phyloP scores from a whole-genome alignment of 2,329 filamentous ascomycete genomes.

The Plenodomus tracheiphilus region DNA sequence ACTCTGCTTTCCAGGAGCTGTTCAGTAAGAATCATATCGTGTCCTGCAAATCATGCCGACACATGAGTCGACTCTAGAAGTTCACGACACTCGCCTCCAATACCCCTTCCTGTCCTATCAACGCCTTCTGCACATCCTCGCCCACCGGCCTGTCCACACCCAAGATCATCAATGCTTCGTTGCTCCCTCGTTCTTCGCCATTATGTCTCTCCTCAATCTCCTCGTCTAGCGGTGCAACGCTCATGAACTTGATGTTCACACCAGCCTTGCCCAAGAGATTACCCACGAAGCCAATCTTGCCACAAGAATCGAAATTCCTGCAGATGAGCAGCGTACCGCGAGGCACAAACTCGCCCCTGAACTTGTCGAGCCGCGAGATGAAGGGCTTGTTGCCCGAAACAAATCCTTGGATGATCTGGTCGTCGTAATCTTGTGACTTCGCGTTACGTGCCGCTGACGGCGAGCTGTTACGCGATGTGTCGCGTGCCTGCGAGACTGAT shows the following conservation, averaged over 20 bases:
- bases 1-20: too few species aligned
- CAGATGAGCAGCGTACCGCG: slow-evolving; percentile 76
- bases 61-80: too few species aligned
- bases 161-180: slow-evolving; percentile 81
- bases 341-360: slow-evolving; percentile 73
- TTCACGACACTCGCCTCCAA: slow-evolving; percentile 59
- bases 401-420: slow-evolving; percentile 67
- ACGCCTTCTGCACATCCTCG: slow-evolving; percentile 55
- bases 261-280: slow-evolving; percentile 68
- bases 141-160: slow-evolving; percentile 70
- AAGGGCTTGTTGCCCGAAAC: slow-evolving; percentile 66
- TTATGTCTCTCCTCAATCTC: slow-evolving; percentile 32
- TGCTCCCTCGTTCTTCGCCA: slow-evolving; percentile 37
- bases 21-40: too few species aligned
- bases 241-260: slow-evolving; percentile 82
- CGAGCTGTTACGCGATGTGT: slow-evolving; percentile 30
- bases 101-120: slow-evolving; percentile 55
- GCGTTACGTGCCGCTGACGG: slow-evolving; percentile 24
- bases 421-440: slow-evolving; percentile 29
- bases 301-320: slow-evolving; percentile 79
- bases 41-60: too few species aligned
- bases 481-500: slow-evolving; percentile 36
- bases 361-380: slow-evolving; percentile 74
- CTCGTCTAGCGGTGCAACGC: slow-evolving; percentile 63
- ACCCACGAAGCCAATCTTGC: slow-evolving; percentile 81